phyloP scores from a whole-genome alignment of 1,284 basidiomycete species.

The Ustilago trichophora region DNA sequence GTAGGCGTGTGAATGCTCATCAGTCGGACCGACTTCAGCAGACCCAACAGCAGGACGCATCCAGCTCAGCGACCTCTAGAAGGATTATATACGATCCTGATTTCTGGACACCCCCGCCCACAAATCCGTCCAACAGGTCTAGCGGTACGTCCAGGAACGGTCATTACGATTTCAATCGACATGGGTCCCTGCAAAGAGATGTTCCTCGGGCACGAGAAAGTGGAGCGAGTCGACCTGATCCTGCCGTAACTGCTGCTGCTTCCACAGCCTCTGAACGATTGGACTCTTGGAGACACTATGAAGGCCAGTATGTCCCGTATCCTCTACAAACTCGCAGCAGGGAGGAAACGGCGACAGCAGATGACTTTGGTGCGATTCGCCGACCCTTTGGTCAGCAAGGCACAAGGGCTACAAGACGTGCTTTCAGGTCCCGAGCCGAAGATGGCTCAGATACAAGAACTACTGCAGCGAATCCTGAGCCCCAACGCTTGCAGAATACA shows the following conservation, averaged over 20 bases:
- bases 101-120: not conserved
- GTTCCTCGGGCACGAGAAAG: not conserved
- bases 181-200: not conserved
- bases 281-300: too few relatives aligned
- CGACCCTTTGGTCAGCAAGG: constrained; percentile 10
- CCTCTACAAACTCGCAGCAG: not conserved
- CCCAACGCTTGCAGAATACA: not conserved
- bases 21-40: not conserved
- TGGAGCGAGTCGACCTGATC: too few relatives aligned
- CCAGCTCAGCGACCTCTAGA: not conserved
- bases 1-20: not conserved
- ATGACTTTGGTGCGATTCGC: constrained; percentile 9
- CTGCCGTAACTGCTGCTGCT: not conserved
- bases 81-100: not conserved
- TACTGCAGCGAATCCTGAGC: not conserved
- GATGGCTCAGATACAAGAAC: not conserved
- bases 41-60: not conserved
- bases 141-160: not conserved
- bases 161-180: not conserved
- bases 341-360: not conserved
- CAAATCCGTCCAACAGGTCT: not conserved
- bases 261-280: too few relatives aligned
- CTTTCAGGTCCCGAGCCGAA: constrained; percentile 1
- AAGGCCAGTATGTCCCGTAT: too few relatives aligned
- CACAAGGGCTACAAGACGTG: not conserved